Base-by-base conservation (phyloP, 2,329 filamentous ascomycete species). In the Leptographium flavum region DNA sequence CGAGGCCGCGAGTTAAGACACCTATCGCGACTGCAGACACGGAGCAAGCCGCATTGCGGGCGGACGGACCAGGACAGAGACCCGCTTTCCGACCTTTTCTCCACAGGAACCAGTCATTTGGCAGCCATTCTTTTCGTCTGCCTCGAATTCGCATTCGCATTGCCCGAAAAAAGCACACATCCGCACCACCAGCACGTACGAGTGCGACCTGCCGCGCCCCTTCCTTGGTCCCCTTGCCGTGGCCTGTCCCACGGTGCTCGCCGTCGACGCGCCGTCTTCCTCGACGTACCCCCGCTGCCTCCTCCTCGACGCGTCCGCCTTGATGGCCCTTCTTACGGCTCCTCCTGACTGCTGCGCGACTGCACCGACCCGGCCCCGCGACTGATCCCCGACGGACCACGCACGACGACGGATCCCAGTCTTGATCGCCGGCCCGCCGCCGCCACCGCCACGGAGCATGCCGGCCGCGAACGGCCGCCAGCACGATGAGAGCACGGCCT, bases 401-500 rank as follows among this genome's bases (percentile, higher is more conserved):
- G 10, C 30, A 13, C 30, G 5, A 7, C 30, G 15, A 32, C 37
- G 37, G 14, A n/a, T 5, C 23, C 23, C 5, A 10, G 10, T 9
- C 22, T 22, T 30, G 27, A 17, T 28, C 31, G 31, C 46, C 42
- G 25, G 21, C 39, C 27, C 25, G 38, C 42, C 48, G 42, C 17
- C 38, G 21, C 25, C 27, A 22, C 31, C 45, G 43, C 45, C 43
- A 47, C 45, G 45, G 49, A 50, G 50, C 45, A 67, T 63, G 59
- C 65, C 60, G 52, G 52, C 54, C 47, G 62, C 64, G 59, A 60
- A 61, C 54, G 51, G 54, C 52, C 61, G 62, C 61, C 51, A 61
- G 57, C 65, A 69, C 66, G 59, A 66, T 64, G 63, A 59, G 62
- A 53, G 56, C 40, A 36, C 47, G 52, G 55, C 54, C 56, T 55